Conservation (phyloP, 305 asterid species). For the Andrographis paniculata region DNA sequence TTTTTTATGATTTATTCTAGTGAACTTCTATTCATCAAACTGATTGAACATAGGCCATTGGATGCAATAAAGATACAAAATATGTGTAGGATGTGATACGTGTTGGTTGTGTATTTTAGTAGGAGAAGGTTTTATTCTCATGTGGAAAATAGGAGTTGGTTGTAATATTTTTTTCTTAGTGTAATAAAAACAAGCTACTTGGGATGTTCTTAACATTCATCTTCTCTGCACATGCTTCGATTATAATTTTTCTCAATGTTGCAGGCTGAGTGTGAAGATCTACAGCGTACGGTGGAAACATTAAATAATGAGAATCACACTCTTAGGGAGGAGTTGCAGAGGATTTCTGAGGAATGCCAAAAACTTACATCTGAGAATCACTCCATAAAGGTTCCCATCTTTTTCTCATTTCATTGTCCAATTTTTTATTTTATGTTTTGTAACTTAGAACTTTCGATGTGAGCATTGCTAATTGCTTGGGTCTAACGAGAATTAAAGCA, state of each 20-base stretch:
- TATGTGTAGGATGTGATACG: no score
- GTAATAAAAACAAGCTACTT: background rate
- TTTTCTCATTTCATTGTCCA: background rate
- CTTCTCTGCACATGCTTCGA: background rate
- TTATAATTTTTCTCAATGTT: background rate
- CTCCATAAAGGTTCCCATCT: constrained; percentile 48
- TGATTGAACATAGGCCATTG: no score
- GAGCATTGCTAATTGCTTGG: no score
- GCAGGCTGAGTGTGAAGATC: constrained; percentile 96
- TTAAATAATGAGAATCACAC: constrained; percentile 58
- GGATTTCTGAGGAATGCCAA: constrained; percentile 84
- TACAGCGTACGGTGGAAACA: constrained; percentile 71
- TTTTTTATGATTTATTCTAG: background rate
- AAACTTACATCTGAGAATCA: constrained; percentile 74
- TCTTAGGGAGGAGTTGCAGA: constrained; percentile 66
- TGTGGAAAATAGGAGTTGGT: no score
- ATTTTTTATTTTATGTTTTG: background rate
- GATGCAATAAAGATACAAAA: no score
- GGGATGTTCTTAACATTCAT: background rate
- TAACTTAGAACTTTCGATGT: background rate
- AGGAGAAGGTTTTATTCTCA: no score
- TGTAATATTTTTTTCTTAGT: no score
- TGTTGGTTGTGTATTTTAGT: no score
- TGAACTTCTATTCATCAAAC: background rate
- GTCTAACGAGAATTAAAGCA: no score